Conservation (phyloP, 768 basidiomycete genomes). For the Auricularia sp. region DNA sequence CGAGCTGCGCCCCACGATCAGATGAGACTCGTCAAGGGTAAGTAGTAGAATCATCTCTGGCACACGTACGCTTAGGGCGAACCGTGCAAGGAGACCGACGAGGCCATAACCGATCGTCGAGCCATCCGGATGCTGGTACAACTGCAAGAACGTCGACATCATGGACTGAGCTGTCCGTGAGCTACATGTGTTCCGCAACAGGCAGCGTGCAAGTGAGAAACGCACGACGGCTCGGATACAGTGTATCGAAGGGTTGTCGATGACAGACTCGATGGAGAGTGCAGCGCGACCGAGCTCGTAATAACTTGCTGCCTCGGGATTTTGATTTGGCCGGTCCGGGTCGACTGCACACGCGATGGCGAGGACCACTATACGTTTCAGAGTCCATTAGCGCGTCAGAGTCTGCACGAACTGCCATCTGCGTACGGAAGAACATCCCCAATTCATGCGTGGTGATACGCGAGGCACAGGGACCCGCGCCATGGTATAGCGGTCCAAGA, state of each 20-base stretch:
- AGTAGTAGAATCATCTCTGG: too few species aligned
- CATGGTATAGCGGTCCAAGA: slow-evolving; percentile 22
- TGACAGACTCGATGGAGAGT: background rate
- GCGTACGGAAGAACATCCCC: slow-evolving; percentile 41
- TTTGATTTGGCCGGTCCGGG: background rate
- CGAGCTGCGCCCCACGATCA: background rate
- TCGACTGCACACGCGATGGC: background rate
- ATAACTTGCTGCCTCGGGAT: background rate
- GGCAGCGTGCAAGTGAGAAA: background rate
- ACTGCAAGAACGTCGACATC: background rate
- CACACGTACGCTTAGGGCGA: too few species aligned
- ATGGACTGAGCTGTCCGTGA: background rate
- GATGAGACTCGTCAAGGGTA: too few species aligned
- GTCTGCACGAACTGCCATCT: too few species aligned
- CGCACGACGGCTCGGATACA: background rate
- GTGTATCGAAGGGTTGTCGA: background rate
- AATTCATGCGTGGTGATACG: slow-evolving; percentile 22
- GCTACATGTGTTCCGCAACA: background rate
- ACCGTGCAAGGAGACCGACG: background rate
- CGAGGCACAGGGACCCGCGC: background rate
- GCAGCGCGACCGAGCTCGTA: background rate
- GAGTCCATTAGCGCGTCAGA: slow-evolving; percentile 5
- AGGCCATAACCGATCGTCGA: background rate
- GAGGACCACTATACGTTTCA: slow-evolving; percentile 27
- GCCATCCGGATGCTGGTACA: background rate